Base-by-base conservation (phyloP, 2,329 filamentous ascomycete genomes). In the Diaporthe destruens region DNA sequence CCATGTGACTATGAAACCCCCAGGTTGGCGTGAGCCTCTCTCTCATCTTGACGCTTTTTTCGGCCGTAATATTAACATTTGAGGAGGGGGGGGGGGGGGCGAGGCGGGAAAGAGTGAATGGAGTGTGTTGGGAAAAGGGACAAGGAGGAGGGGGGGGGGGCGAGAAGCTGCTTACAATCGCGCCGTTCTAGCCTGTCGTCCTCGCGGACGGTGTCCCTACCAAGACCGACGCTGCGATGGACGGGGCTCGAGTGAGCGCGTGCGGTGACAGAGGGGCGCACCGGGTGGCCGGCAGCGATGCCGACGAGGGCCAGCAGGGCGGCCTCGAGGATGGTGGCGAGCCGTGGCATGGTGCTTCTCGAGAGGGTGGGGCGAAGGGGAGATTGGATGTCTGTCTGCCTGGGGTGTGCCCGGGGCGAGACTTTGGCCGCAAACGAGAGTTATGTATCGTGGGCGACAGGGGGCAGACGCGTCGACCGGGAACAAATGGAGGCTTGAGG, bases 161-260 rank as follows among this genome's bases (percentile, higher is more conserved):
- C 4, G 11, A 11, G 8, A 1, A 11, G 34, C 34, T 5, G 16
- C 68, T 70, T 44, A 70, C 68, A 73, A 59, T 73, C 72, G 12
- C 72, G 72, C 23, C 71, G 49, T 23, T 59, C 66, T 8, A 72
- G 55, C 29, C 51, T 32, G 66, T 70, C 71, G 51, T 72, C 71
- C 66, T 63, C 36, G 39, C 71, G 66, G 34, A 61, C 18, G 66
- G 47, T 55, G 71, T 65, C 71, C 49, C 57, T 69, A 36, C 66
- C 71, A 51, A 70, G 53, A 53, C 66, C 67, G 18, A 61, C 20
- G 49, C 66, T 72, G 66, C 47, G 56, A n/a, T 61, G 53, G 56
- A 55, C 23, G n/a, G 42, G 49, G 57, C 42, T 53, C 1, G 34
- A 25, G 47, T 16, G 20, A 39, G 39, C 36, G 3, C n/a, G 47